phyloP scores from a whole-genome alignment of 1,284 basidiomycete genomes.

The Fistulinella cinereoalba region DNA sequence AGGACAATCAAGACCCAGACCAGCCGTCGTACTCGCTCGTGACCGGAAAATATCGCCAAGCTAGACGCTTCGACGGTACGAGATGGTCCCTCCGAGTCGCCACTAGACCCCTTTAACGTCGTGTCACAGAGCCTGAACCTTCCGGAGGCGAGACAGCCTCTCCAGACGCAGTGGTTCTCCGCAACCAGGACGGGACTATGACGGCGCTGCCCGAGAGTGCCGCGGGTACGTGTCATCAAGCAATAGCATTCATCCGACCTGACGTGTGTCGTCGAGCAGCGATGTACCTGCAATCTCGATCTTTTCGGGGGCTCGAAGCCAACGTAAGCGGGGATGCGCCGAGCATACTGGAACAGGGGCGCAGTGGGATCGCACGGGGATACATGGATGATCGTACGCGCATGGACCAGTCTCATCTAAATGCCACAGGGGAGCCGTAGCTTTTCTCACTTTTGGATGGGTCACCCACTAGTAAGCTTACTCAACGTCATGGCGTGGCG shows the following conservation, averaged over 20 bases:
- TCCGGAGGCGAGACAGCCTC: too few relatives aligned
- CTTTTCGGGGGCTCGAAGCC: conserved; percentile 83
- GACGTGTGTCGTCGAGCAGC: conserved; percentile 37
- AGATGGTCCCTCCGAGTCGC: too few relatives aligned
- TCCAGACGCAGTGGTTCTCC: conserved; percentile 48
- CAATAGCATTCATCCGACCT: conserved; percentile 5
- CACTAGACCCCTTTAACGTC: conserved; percentile 2
- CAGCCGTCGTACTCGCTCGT: conserved; percentile 82
- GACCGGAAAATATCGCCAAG: conserved; percentile 83
- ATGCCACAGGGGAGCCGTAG: too few relatives aligned
- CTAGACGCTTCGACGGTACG: conserved; percentile 64
- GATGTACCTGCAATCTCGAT: conserved; percentile 66
- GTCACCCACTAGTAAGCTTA: too few relatives aligned
- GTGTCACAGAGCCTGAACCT: conserved; percentile 1
- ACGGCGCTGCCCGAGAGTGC: conserved; percentile 63
- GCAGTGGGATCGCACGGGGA: conserved; percentile 86
- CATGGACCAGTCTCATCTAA: too few relatives aligned
- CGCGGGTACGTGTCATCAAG: conserved; percentile 49
- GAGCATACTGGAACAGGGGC: conserved; percentile 80
- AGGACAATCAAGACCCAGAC: conserved; percentile 51
- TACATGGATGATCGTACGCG: conserved; percentile 58
- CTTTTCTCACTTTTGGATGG: too few relatives aligned
- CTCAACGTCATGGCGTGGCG: too few relatives aligned
- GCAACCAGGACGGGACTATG: conserved; percentile 62
- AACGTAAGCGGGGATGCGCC: conserved; percentile 80